Percentiles rank a stretch among this genome's conserved stretches.
Evolutionary conservation across 2,329 filamentous ascomycete genomes (phyloP).

Genomic region (Colletotrichum liriopes): DNA sequence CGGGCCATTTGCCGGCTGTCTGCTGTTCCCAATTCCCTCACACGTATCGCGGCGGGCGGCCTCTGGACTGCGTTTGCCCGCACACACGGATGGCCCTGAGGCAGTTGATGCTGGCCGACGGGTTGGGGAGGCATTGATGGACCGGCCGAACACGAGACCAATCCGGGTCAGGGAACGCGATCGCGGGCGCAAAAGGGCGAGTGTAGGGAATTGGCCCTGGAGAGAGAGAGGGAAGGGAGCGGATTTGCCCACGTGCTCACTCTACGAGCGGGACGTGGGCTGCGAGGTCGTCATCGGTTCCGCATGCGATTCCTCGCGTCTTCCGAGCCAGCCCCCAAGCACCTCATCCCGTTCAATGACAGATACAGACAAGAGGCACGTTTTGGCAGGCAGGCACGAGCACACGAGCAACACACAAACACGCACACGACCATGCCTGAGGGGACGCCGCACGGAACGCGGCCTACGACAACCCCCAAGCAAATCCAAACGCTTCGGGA

Average conservation of each 20-base stretch:
- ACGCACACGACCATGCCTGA: background rate
- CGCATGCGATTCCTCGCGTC: conserved; percentile 11
- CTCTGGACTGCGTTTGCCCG: background rate
- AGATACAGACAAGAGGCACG: conserved; percentile 18
- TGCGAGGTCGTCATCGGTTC: conserved; percentile 14
- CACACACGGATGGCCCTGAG: background rate
- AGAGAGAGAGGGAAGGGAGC: background rate
- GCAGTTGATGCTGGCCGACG: background rate
- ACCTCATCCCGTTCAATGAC: conserved; percentile 2
- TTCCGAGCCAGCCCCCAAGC: background rate
- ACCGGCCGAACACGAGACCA: background rate
- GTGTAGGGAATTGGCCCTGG: background rate
- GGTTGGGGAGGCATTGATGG: background rate
- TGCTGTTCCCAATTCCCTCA: background rate
- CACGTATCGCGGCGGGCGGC: background rate
- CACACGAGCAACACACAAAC: background rate
- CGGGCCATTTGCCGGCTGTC: background rate
- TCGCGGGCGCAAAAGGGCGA: background rate
- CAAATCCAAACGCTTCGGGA: background rate
- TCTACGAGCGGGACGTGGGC: conserved; percentile 15
- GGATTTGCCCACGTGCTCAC: conserved; percentile 37
- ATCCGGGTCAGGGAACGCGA: background rate
- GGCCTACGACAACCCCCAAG: background rate
- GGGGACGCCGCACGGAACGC: conserved; percentile 17
- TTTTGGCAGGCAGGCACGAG: background rate